These are phyloP conservation scores for Ceratobasidium sp. DNA, from an alignment of 1,284 basidiomycete genomes.

Conservation along the genomic window DNA sequence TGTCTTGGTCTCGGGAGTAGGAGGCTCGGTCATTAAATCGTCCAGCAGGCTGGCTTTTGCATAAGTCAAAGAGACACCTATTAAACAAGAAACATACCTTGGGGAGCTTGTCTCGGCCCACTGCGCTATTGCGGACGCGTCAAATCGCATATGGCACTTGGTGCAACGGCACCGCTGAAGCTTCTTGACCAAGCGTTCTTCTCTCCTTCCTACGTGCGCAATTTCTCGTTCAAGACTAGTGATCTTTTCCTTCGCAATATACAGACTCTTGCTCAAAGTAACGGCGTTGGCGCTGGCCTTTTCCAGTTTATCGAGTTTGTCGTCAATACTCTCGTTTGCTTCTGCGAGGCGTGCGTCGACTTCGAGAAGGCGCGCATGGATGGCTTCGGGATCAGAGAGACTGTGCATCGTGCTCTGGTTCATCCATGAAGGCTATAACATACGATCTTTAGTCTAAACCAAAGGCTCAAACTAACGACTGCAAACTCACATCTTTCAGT, in stretches of 20 bases:
- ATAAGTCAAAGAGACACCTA: constrained; percentile 35
- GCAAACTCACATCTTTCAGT: constrained; percentile 69
- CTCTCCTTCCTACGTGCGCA: constrained; percentile 70
- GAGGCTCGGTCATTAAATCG: constrained; percentile 67
- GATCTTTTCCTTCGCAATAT: constrained; percentile 68
- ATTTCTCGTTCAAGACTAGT: constrained; percentile 74
- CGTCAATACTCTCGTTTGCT: constrained; percentile 85
- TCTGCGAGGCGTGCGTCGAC: constrained; percentile 74
- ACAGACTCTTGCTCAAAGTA: constrained; percentile 66
- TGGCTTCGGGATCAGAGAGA: constrained; percentile 24
- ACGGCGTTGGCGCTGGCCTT: constrained; percentile 79
- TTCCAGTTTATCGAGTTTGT: constrained; percentile 84
- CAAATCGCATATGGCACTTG: constrained; percentile 52
- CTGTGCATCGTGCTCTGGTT: constrained; percentile 53
- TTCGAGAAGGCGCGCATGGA: constrained; percentile 43
- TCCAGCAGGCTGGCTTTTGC: constrained; percentile 66
- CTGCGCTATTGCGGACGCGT: constrained; percentile 49
- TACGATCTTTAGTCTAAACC: constrained; percentile 9
- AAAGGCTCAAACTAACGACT: neutral
- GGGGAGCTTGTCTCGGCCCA: constrained; percentile 29
- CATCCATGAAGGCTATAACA: constrained; percentile 74
- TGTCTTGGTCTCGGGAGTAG: constrained; percentile 73
- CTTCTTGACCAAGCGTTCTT: constrained; percentile 71
- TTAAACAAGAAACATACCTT: constrained; percentile 38
- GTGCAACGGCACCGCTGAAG: constrained; percentile 65